Base-by-base conservation (phyloP, 2,329 filamentous ascomycete genomes). In the Verticillium alfalfae region DNA sequence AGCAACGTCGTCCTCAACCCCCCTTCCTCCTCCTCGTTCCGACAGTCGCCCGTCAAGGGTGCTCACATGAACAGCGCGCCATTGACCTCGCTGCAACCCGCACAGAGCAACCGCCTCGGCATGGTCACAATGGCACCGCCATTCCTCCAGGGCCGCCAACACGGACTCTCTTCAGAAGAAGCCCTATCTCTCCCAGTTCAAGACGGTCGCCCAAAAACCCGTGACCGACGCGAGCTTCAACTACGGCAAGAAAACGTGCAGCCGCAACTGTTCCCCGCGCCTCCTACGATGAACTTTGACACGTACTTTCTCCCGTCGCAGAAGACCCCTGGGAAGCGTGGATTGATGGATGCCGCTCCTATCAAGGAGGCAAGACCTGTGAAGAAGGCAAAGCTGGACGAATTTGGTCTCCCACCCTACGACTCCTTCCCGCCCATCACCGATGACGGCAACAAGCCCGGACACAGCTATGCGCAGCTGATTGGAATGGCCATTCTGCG, bases 401-500 rank as follows among this genome's bases (percentile, higher is more conserved):
- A 87, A 41, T 64, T 75, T 67, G 64, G 70, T 61, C 77, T 93
- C 5, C 91, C 92, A 4, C 81, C 88, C 57, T 88, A 88, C 57
- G 85, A 90, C 65, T 89, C 92, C n/a, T 95, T 97, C 79, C 91
- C 93, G 5, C 75, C 81, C 5, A 86, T 97, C 37, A 80, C 89
- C 62, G 95, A 98, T 71, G 92, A 97, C 72, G 94, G 93, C 69
- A 81, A 82, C 61, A 98, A 99, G 74, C 95, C 95, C 6, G 85
- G 88, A 5, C 92, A 94, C 76, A 98, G 93, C 78, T 99, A 99
- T 73, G 94, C 95, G 22, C 91, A 90, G 68, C 84, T 99, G 68
- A 98, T 98, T 66, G 95, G 92, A 72, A 97, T 97, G 93, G 93
- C 95, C 59, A 97, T 99, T 69, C 81, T 98, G 26, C 88, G 93